These are phyloP conservation scores for Acacia crassicarpa DNA, from an alignment of 306 rosid species.

Conservation along the genomic window DNA sequence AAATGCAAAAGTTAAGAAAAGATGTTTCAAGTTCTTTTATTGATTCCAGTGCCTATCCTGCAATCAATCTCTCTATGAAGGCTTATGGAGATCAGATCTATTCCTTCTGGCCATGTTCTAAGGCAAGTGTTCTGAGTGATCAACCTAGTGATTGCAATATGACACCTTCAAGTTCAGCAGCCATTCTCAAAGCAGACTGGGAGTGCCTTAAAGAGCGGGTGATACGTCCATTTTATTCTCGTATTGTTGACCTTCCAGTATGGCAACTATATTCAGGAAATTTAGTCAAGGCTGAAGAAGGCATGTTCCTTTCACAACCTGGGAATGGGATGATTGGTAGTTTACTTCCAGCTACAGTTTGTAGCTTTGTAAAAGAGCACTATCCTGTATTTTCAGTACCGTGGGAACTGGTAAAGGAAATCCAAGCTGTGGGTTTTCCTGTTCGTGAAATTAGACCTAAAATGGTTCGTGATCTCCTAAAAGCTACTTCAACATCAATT, in stretches of 20 bases:
- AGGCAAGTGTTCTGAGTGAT: conserved; percentile 37
- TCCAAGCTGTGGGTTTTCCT: conserved; percentile 78
- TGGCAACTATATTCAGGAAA: conserved; percentile 99
- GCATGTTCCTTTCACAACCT: conserved; percentile 99
- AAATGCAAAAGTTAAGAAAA: conserved; percentile 75
- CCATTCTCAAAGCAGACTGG: conserved; percentile 76
- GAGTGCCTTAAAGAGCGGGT: conserved; percentile 74
- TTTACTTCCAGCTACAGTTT: conserved; percentile 92
- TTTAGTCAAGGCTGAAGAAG: conserved; percentile 95
- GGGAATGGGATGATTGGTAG: conserved; percentile 73
- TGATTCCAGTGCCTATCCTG: conserved; percentile 54
- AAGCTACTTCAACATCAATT: conserved; percentile 62
- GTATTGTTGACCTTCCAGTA: conserved; percentile 82
- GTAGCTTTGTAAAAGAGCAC: conserved; percentile 96
- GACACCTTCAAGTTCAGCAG: conserved; percentile 34
- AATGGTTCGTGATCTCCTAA: conserved; percentile 89
- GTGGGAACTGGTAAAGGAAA: conserved; percentile 91
- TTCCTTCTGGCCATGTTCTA: conserved; percentile 88
- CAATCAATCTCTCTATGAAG: conserved; percentile 64
- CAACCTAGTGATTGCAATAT: conserved; percentile 42
- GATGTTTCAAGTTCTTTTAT: conserved; percentile 62
- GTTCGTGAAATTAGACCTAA: conserved; percentile 88
- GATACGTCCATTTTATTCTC: conserved; percentile 85
- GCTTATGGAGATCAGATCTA: conserved; percentile 77
- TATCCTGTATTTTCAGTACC: conserved; percentile 98